Evolutionary conservation across 345 rosid species (phyloP), one percentile per base, ranked within the genome.

Genomic region (Noccaea caerulescens): DNA sequence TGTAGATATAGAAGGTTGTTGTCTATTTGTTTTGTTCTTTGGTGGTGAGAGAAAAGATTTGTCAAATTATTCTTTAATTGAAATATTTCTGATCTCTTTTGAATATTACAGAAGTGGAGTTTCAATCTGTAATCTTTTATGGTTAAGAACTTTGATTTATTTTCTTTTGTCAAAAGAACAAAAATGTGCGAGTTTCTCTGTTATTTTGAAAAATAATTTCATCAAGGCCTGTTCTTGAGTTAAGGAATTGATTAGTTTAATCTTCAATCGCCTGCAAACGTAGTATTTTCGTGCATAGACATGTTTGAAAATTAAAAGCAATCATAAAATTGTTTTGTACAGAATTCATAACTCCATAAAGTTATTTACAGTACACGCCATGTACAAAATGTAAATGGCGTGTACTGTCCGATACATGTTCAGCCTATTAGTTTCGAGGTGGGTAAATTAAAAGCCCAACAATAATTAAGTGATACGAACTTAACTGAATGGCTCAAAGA

Each of bases 1-100:
- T 75, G 79, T 75, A 69, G 79, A 75, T 75, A 75, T 75, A 75
- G 79, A 62, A 42, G 77, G 50, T 36, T 68, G 74, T 75, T 46
- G 69, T 68, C 74, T 60, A 75, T 75, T 75, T 75, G 70, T 75
- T 75, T 75, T 68, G 73, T 69, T 74, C 73, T 74, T 74, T 74
- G 78, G 61, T 66, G 41, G 68, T 74, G 73, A 43, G 51, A 67
- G 9, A 37, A 38, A 69, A 54, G 9, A 56, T 56, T 54, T 75
- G 69, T 33, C 69, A 69, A 54, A n/a, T 32, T 76, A 76, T 76
- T 76, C 75, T 69, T 69, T 76, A 56, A 76, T 76, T 69, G 46
- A 62, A 76, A 76, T 68, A 37, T 46, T 68, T 68, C 39, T 53
- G 23, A 49, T 74, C 63, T 67, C 68, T 74, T 67, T 74, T 51